Conservation (phyloP, 129 eudicot species). For the Deinandra increscens region DNA sequence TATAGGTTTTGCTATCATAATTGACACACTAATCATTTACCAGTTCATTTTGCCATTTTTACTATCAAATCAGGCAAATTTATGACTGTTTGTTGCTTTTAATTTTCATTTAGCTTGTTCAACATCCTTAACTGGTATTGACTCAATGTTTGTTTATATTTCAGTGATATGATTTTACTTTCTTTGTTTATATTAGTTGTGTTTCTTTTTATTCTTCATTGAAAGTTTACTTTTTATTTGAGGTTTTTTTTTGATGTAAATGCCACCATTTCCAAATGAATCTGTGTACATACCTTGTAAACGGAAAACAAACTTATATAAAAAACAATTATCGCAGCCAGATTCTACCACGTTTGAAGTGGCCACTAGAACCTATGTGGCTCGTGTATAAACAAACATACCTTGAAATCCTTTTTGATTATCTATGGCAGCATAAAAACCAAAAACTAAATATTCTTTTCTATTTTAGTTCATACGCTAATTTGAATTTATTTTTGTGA, state of each 20-base stretch:
- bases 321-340: not conserved
- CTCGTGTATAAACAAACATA: not conserved
- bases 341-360: not conserved
- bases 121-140: not conserved
- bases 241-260: slow-evolving; percentile 1
- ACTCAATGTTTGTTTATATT: not conserved
- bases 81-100: slow-evolving; percentile 1
- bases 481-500: slow-evolving; percentile 12
- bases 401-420: slow-evolving; percentile 2
- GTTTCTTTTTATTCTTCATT: not conserved
- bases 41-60: not conserved
- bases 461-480: not conserved
- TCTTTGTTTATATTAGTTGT: not conserved
- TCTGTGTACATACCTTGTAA: not conserved
- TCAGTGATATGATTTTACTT: not conserved
- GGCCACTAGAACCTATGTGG: not conserved
- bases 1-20: slow-evolving; percentile 1
- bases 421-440: not conserved
- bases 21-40: not conserved
- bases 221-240: slow-evolving; percentile 2
- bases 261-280: not conserved
- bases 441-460: not conserved
- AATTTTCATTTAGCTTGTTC: not conserved
- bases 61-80: not conserved
- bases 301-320: not conserved